phyloP scores from a whole-genome alignment of 306 rosid species.

The Leucaena leucocephala region DNA sequence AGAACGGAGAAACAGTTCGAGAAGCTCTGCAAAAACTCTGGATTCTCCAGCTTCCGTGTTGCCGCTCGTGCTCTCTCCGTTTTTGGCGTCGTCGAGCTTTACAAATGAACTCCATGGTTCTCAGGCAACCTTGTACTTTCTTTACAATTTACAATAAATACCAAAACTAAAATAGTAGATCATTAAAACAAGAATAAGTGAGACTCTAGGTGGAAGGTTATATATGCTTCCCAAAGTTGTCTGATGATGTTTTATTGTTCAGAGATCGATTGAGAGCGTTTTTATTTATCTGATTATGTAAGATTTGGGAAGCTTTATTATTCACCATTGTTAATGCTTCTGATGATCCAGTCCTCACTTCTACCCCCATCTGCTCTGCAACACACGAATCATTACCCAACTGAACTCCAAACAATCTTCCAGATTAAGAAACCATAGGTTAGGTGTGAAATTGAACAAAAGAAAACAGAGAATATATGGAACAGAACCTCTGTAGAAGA shows the following conservation, averaged over 20 bases:
- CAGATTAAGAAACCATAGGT: neutral
- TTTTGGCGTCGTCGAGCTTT: slow-evolving; percentile 22
- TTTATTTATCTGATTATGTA: neutral
- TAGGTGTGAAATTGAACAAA: neutral
- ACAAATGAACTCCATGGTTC: neutral
- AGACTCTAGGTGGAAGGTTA: neutral
- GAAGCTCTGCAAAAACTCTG: slow-evolving; percentile 25
- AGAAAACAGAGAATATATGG: neutral
- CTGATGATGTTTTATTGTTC: neutral
- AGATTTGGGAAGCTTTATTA: neutral
- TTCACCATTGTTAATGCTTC: slow-evolving; percentile 24
- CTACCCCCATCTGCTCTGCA: neutral
- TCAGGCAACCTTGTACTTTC: neutral
- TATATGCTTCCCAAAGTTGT: neutral
- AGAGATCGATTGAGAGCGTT: too few relatives aligned
- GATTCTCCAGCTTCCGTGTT: slow-evolving; percentile 27
- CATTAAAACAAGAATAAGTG: neutral
- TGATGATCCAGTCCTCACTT: slow-evolving; percentile 21
- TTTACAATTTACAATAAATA: neutral
- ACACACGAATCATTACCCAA: neutral
- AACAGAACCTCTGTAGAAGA: slow-evolving; percentile 37
- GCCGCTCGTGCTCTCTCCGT: neutral
- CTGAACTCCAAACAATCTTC: neutral
- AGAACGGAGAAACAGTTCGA: slow-evolving; percentile 29
- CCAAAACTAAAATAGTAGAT: neutral